phyloP scores from a whole-genome alignment of 129 eudicot species.

The Arctium minus region DNA sequence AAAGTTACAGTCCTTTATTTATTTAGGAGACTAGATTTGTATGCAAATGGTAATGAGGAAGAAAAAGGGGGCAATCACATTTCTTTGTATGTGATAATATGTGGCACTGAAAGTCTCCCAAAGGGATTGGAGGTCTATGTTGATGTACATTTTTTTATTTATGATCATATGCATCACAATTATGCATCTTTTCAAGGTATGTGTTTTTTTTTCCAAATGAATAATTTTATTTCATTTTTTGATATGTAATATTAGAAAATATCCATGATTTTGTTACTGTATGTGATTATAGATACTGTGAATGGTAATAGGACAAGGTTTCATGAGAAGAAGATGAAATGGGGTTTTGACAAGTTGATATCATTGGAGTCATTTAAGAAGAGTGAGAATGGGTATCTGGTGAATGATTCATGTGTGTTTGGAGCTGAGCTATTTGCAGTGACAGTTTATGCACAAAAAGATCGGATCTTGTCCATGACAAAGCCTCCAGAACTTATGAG shows the following conservation, averaged over 20 bases:
- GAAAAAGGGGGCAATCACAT: conserved; percentile 3
- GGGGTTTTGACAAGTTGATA: neutral
- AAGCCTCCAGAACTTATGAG: neutral
- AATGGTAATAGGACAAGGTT: conserved; percentile 9
- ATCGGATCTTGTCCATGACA: neutral
- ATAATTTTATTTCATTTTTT: neutral
- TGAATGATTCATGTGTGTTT: neutral
- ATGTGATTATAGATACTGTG: neutral
- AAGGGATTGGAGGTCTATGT: conserved; percentile 16
- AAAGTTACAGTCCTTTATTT: too few species aligned
- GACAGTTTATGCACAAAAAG: neutral
- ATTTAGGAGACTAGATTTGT: conserved; percentile 20
- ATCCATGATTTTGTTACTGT: too few species aligned
- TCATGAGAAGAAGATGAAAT: neutral
- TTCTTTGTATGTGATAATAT: conserved; percentile 1
- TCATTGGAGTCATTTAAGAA: neutral
- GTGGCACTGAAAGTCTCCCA: neutral
- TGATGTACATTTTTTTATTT: conserved; percentile 1
- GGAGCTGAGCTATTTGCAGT: conserved; percentile 13
- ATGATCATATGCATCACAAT: neutral
- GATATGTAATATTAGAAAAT: neutral
- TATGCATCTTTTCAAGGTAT: conserved; percentile 12
- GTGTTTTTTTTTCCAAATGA: neutral
- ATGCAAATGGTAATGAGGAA: conserved; percentile 15
- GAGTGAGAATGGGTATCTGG: neutral